Conservation (phyloP, 148 eudicot species). For the Vaccinium darrowii region DNA sequence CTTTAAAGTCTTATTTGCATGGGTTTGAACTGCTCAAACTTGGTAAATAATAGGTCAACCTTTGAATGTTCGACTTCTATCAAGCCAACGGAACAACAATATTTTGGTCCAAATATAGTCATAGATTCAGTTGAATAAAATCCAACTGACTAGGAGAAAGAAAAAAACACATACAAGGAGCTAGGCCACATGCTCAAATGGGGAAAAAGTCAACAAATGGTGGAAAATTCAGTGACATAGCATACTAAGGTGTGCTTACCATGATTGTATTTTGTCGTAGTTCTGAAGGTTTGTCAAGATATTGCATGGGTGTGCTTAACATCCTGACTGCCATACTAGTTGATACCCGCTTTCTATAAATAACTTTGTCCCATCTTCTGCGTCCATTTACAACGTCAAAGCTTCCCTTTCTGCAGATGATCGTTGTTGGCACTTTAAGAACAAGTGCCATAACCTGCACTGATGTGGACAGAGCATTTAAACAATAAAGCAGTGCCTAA, state of each 20-base stretch:
- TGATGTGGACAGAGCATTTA: neutral
- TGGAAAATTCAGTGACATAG: neutral
- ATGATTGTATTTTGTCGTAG: constrained; percentile 31
- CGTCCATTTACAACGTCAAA: constrained; percentile 20
- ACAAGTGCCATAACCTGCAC: constrained; percentile 43
- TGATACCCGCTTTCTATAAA: constrained; percentile 16
- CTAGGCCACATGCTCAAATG: neutral
- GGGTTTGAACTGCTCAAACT: neutral
- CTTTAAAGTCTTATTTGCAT: neutral
- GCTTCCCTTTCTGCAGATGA: constrained; percentile 19
- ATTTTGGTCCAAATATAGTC: neutral
- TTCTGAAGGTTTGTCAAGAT: constrained; percentile 28
- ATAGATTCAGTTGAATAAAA: neutral
- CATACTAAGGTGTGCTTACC: constrained; percentile 26
- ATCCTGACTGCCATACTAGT: constrained; percentile 19
- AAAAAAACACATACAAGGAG: neutral
- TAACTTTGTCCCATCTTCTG: constrained; percentile 10
- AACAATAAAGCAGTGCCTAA: neutral
- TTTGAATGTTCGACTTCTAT: neutral
- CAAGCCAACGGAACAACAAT: neutral
- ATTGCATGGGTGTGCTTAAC: constrained; percentile 25
- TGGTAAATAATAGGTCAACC: neutral
- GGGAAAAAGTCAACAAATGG: neutral
- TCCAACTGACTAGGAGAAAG: neutral
- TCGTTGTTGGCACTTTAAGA: constrained; percentile 26